Base-by-base conservation (phyloP, 2,329 filamentous ascomycete genomes). In the Penicillium aurantiogriseum region DNA sequence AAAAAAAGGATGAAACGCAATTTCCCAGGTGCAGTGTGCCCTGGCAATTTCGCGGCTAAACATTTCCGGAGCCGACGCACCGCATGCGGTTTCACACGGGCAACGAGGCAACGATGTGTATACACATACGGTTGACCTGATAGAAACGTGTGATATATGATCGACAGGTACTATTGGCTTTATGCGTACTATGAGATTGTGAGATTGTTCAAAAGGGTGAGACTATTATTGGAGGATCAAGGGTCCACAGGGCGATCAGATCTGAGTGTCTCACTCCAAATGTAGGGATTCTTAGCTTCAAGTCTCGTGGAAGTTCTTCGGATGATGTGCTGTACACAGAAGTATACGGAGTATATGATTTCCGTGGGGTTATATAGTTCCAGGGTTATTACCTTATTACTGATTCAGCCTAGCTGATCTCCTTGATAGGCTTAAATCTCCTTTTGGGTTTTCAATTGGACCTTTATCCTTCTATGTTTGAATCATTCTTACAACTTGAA, bases 241-340 rank as follows among this genome's bases (percentile, higher is more conserved):
- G 31, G 47, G 46, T 21, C 53, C 53, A 56, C 53, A 44, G 38
- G 47, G 11, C 46, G 39, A 55, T 55, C 45, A 17, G 39, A 55
- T 38, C 44, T 23, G 10, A 33, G 42, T 44, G 42, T 44, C 23
- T 44, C 25, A 45, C 43, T 31, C 27, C 27, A 47, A 17, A 11
- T 27, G 17, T 31, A 19, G 11, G 4, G 31, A 47, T 35, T 35
- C 44, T 31, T 46, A 45, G 5, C 5, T 45, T 7, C 11, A 17
- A 44, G 17, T 5, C 25, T 19, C 8, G 17, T 11, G 19, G 11
- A 19, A 11, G 5, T 42, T 3, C 3, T 31, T 19, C 11, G 0
- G 1, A 19, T 29, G 13, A 4, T 42, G 13, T 17, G 23, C 21
- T 5, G 3, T 40, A 23, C n/a, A 31, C 25, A 15, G 31, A 21